These are phyloP conservation scores for Penicillium sp. DNA, from an alignment of 2,329 filamentous ascomycete genomes.

Conservation along the genomic window DNA sequence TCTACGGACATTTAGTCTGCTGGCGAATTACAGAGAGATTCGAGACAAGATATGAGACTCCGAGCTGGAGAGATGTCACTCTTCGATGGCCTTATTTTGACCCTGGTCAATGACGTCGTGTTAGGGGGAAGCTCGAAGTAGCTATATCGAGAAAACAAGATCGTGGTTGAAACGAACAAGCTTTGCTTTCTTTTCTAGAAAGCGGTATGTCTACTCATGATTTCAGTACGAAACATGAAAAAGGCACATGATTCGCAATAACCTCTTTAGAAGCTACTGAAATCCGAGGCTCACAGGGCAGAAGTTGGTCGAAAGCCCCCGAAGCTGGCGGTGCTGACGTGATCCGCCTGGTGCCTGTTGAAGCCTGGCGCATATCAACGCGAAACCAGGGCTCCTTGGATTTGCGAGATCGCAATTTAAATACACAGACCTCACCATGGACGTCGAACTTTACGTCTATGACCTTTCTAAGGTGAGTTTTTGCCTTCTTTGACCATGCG, in stretches of 20 bases:
- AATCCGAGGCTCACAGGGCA: not conserved
- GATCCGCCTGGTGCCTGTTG: not conserved
- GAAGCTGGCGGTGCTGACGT: conserved; percentile 9
- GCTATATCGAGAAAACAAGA: not conserved
- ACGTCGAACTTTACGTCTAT: conserved; percentile 76
- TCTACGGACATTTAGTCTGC: not conserved
- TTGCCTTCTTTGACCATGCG: not conserved
- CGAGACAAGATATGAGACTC: not conserved
- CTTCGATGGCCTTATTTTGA: not conserved
- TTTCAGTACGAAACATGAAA: not conserved
- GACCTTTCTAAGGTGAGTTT: conserved; percentile 64
- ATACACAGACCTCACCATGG: conserved; percentile 54
- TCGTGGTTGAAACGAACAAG: not conserved
- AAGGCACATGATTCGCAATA: not conserved
- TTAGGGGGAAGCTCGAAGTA: not conserved
- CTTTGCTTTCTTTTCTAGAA: not conserved
- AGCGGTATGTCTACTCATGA: not conserved
- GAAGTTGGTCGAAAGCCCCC: conserved; percentile 25
- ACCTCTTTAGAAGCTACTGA: not conserved
- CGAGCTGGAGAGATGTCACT: not conserved
- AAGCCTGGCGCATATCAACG: conserved; percentile 11
- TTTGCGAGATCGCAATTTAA: not conserved
- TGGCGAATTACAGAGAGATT: not conserved
- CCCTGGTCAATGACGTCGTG: not conserved
- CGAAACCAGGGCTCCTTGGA: not conserved